Percentiles rank a stretch among this genome's conserved stretches.
Conservation (phyloP, 192 early-diverging fungal species). For the Coemansia sp. region DNA sequence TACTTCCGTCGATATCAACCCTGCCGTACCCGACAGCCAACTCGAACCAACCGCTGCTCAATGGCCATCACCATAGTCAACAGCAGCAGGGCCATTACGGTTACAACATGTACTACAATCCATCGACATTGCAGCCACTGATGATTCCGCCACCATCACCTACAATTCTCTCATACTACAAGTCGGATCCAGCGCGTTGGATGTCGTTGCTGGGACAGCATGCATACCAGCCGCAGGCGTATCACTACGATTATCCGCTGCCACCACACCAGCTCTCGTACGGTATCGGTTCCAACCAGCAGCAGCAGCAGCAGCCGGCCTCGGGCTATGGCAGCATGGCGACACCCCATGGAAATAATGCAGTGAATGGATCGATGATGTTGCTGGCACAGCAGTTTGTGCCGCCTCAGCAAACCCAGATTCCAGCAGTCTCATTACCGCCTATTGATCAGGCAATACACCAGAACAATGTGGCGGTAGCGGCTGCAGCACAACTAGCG, state of each 20-base stretch:
- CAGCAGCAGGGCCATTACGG: constrained; percentile 17
- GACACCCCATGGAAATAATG: constrained; percentile 14
- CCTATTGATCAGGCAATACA: constrained; percentile 35
- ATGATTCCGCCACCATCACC: constrained; percentile 58
- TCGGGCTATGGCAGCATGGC: constrained; percentile 22
- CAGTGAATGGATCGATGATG: constrained; percentile 21
- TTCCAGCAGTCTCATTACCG: constrained; percentile 28
- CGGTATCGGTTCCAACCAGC: constrained; percentile 30
- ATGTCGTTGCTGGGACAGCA: constrained; percentile 45
- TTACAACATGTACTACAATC: constrained; percentile 25
- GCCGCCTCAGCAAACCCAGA: constrained; percentile 19
- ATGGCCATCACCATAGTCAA: constrained; percentile 9
- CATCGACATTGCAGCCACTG: constrained; percentile 39
- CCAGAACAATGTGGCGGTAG: constrained; percentile 33
- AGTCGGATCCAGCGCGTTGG: constrained; percentile 42
- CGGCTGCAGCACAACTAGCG: constrained; percentile 15
- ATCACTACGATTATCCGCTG: constrained; percentile 45
- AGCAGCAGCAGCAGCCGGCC: constrained; percentile 13
- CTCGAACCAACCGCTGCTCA: background rate
- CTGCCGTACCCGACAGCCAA: constrained; percentile 11
- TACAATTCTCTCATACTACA: constrained; percentile 55
- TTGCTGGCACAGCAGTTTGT: constrained; percentile 44
- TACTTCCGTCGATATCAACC: constrained; percentile 22
- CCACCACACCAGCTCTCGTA: constrained; percentile 29
- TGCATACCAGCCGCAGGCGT: constrained; percentile 43